Evolutionary conservation across 2,329 filamentous ascomycete species (phyloP).

Genomic region (Nectriaceae sp.): DNA sequence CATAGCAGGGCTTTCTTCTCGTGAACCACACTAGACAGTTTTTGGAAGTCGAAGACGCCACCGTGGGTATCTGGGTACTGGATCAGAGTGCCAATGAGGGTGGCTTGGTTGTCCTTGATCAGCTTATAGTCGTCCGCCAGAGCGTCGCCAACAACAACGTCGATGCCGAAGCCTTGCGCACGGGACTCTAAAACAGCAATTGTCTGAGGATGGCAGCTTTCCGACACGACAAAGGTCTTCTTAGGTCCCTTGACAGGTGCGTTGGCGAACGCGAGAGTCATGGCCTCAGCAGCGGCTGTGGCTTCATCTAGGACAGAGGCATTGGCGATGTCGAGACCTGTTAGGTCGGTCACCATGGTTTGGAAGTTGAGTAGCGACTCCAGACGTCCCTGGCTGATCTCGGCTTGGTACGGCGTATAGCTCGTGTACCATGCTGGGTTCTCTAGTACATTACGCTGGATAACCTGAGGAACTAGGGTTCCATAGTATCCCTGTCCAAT

Average conservation of each 20-base stretch:
- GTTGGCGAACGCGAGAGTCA: slow-evolving; percentile 78
- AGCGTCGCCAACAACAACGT: slow-evolving; percentile 75
- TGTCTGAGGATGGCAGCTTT: slow-evolving; percentile 83
- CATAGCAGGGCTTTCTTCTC: slow-evolving; percentile 77
- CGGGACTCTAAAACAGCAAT: slow-evolving; percentile 81
- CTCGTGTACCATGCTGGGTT: slow-evolving; percentile 97
- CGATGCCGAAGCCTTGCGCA: slow-evolving; percentile 86
- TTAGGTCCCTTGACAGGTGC: slow-evolving; percentile 72
- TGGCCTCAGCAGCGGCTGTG: slow-evolving; percentile 91
- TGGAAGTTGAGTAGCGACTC: slow-evolving; percentile 95
- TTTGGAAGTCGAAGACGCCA: slow-evolving; percentile 74
- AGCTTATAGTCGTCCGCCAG: slow-evolving; percentile 62
- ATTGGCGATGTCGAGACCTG: slow-evolving; percentile 84
- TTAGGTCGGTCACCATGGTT: slow-evolving; percentile 87
- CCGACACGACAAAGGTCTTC: slow-evolving; percentile 83
- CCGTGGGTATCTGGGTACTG: slow-evolving; percentile 93
- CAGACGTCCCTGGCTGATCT: slow-evolving; percentile 92
- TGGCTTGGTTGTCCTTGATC: slow-evolving; percentile 75
- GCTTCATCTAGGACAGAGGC: slow-evolving; percentile 89
- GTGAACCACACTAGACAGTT: slow-evolving; percentile 75
- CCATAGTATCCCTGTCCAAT: slow-evolving; percentile 89
- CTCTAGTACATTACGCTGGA: slow-evolving; percentile 90
- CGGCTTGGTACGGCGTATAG: slow-evolving; percentile 95
- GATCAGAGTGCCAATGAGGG: slow-evolving; percentile 83
- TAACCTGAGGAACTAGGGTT: slow-evolving; percentile 82